Base-by-base conservation (phyloP, 257 asterid genomes). In the Eucommia ulmoides region DNA sequence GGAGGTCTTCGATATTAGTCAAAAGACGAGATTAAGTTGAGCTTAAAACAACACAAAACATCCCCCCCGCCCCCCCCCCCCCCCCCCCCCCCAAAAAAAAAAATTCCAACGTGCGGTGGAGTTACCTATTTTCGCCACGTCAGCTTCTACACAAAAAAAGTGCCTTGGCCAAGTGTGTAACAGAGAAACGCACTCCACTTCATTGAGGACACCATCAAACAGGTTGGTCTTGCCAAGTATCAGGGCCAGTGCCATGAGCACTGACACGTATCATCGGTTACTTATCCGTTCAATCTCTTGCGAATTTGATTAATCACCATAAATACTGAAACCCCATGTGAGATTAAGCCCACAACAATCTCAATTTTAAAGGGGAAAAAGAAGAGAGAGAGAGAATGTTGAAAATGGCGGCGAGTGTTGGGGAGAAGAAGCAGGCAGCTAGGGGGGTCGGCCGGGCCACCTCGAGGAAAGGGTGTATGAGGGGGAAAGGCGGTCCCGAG, bases 191-290 rank as follows among this genome's bases (percentile, higher is more conserved):
- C n/a, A 51, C 38, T 26, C 8, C 6, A 26, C 8, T 26, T 26
- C 38, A 26, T 12, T 26, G 38, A 26, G 38, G 55, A 46, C 65
- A 59, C 54, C 24, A 45, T 45, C 45, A 58, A 60, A 57, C 46
- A 38, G 51, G 50, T 51, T 55, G 41, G 23, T 51, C 41, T 60
- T 75, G 88, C 70, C 84, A 79, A 52, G 79, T 79, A 79, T 65
- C 79, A 61, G n/a, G n/a, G 52, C 52, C 22, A 44, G 55, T 49
- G 22, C 51, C 72, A 59, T 48, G 41, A 23, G 55, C 58, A 50
- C 54, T 51, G 81, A 66, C 88, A 75, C 83, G 81, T 75, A 72
- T 17, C 20, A 15, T n/a, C 18, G 21, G 16, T 33, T 15, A 15
- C 26, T 35, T 21, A 6, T 26, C 8, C 38, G 12, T 26, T 26